A percentile compares a stretch with the other conserved stretches of the same genome.
phyloP scores from a whole-genome alignment of 495 filamentous ascomycete genomes.

The Amphirosellinia nigrospora region DNA sequence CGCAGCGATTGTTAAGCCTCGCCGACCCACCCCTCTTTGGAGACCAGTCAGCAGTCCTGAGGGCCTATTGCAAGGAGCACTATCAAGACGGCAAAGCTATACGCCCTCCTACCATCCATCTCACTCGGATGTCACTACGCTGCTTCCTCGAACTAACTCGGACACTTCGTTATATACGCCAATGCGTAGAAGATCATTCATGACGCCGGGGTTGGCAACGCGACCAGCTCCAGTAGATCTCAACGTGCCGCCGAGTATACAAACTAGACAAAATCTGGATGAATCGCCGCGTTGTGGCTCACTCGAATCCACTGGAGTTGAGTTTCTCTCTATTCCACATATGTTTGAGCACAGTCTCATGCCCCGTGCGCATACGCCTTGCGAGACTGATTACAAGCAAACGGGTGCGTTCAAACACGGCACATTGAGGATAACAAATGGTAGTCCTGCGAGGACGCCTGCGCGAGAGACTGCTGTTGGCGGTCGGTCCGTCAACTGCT shows the following conservation, averaged over 20 bases:
- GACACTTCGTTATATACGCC: slow-evolving; percentile 56
- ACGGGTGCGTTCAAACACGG: slow-evolving; percentile 66
- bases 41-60: slow-evolving; percentile 42
- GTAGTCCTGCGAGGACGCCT: slow-evolving; percentile 49
- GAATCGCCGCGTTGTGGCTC: slow-evolving; percentile 46
- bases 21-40: slow-evolving; percentile 43
- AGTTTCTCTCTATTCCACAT: slow-evolving; percentile 43
- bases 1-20: slow-evolving; percentile 49
- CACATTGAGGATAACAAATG: slow-evolving; percentile 64
- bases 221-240: slow-evolving; percentile 36
- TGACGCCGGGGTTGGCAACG: slow-evolving; percentile 57
- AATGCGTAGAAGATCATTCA: slow-evolving; percentile 52
- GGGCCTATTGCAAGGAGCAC: slow-evolving; percentile 43
- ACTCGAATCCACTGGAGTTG: slow-evolving; percentile 42
- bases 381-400: slow-evolving; percentile 56
- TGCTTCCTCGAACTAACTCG: slow-evolving; percentile 46
- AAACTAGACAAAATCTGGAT: slow-evolving; percentile 45
- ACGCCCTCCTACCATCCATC: slow-evolving; percentile 42
- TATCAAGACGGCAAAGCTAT: slow-evolving; percentile 42
- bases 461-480: slow-evolving; percentile 21
- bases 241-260: slow-evolving; percentile 32
- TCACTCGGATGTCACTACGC: slow-evolving; percentile 35
- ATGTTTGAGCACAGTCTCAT: slow-evolving; percentile 34
- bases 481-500: neutral
- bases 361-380: slow-evolving; percentile 51